Conservation (phyloP, 2,329 filamentous ascomycete genomes). For the Fusarium bactridioides region DNA sequence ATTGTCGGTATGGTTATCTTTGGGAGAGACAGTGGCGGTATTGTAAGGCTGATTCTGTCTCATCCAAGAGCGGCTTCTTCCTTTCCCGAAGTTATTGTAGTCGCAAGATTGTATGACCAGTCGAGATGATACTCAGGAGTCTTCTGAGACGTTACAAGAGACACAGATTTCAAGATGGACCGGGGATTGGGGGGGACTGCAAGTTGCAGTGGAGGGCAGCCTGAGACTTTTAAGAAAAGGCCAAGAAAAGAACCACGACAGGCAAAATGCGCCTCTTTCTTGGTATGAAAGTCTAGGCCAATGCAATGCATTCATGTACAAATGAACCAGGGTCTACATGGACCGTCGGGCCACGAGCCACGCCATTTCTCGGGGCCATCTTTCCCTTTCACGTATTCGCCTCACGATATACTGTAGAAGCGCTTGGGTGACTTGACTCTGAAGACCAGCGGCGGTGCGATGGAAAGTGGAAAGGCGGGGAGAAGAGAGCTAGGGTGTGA, state of each 20-base stretch:
- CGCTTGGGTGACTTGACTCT: slow-evolving; percentile 5
- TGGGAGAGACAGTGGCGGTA: slow-evolving; percentile 6
- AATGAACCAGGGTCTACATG: slow-evolving; percentile 17
- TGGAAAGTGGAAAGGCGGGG: slow-evolving; percentile 28
- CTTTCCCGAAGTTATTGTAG: slow-evolving; percentile 23
- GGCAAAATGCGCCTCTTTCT: slow-evolving; percentile 20
- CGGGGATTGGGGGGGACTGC: slow-evolving; percentile 24
- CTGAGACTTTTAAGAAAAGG: slow-evolving; percentile 35
- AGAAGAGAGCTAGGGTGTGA: slow-evolving; percentile 16
- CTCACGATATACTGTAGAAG: slow-evolving; percentile 16
- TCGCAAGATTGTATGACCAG: slow-evolving; percentile 29
- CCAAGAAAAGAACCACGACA: slow-evolving; percentile 28
- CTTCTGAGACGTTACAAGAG: slow-evolving; percentile 31
- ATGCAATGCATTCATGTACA: slow-evolving; percentile 30
- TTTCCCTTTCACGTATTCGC: slow-evolving; percentile 9
- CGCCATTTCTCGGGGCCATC: slow-evolving; percentile 24
- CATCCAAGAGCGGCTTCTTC: slow-evolving; percentile 29
- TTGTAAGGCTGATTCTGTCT: slow-evolving; percentile 37
- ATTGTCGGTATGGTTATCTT: slow-evolving; percentile 2
- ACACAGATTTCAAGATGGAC: slow-evolving; percentile 29
- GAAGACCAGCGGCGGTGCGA: slow-evolving; percentile 12
- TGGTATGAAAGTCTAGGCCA: slow-evolving; percentile 18
- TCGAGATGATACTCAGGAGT: slow-evolving; percentile 30
- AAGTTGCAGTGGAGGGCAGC: slow-evolving; percentile 22
- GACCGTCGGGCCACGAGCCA: slow-evolving; percentile 32